These are phyloP conservation scores for Chalciporus sp. DNA, from an alignment of 1,284 basidiomycete species.

Conservation along the genomic window DNA sequence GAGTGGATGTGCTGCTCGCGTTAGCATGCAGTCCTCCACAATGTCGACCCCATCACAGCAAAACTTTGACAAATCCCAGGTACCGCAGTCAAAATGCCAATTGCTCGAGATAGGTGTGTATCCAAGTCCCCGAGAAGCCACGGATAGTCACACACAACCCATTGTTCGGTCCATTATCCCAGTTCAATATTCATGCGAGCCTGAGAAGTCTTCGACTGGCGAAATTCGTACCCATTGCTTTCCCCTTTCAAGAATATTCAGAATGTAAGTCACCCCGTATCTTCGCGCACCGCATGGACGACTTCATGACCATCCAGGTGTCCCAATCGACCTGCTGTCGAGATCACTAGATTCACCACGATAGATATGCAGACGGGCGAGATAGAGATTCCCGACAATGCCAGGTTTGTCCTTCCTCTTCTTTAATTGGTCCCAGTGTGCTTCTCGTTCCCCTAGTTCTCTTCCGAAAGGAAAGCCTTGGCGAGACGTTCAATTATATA, in stretches of 20 bases:
- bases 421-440: slow-evolving; percentile 2
- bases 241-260: slow-evolving; percentile 72
- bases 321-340: slow-evolving; percentile 60
- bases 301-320: slow-evolving; percentile 49
- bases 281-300: not conserved
- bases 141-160: slow-evolving; percentile 6
- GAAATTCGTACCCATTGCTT: slow-evolving; percentile 55
- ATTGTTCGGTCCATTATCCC: slow-evolving; percentile 4
- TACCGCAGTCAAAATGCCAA: slow-evolving; percentile 43
- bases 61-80: not conserved
- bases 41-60: slow-evolving; percentile 11
- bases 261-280: slow-evolving; percentile 52
- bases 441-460: slow-evolving; percentile 35
- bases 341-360: slow-evolving; percentile 64
- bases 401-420: slow-evolving; percentile 41
- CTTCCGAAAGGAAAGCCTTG: slow-evolving; percentile 54
- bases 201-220: slow-evolving; percentile 36
- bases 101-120: slow-evolving; percentile 59
- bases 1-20: not conserved
- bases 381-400: slow-evolving; percentile 52
- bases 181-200: slow-evolving; percentile 63
- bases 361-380: slow-evolving; percentile 64
- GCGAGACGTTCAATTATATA: slow-evolving; percentile 45
- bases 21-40: not conserved
- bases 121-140: not conserved